Evolutionary conservation across 306 rosid species (phyloP).

Genomic region (Trichosanthes cucumerina): DNA sequence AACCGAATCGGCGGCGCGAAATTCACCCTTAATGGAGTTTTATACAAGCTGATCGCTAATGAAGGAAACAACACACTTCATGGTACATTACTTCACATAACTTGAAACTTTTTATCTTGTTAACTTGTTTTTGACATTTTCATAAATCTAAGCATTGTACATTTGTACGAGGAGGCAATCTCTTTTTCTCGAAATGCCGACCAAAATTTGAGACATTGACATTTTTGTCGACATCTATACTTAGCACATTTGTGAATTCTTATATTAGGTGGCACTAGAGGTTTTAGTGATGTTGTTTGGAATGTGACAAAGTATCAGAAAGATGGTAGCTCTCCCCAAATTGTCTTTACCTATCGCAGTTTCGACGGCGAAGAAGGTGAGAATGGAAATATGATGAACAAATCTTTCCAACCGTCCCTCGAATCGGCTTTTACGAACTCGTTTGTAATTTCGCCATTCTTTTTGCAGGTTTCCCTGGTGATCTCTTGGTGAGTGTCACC

Average conservation of each 20-base stretch:
- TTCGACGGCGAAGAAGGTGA: constrained; percentile 82
- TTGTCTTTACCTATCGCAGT: constrained; percentile 61
- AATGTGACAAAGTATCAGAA: constrained; percentile 37
- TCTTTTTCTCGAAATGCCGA: too few relatives aligned
- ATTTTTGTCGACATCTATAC: too few relatives aligned
- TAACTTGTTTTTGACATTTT: neutral
- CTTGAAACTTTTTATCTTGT: neutral
- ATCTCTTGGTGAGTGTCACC: constrained; percentile 41
- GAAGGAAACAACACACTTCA: constrained; percentile 68
- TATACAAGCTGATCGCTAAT: constrained; percentile 58
- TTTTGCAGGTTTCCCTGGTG: constrained; percentile 80
- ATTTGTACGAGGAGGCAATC: too few relatives aligned
- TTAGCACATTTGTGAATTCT: neutral
- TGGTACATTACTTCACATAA: constrained; percentile 31
- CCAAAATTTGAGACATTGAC: neutral
- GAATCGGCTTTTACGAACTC: neutral
- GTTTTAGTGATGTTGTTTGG: constrained; percentile 80
- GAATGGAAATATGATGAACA: neutral
- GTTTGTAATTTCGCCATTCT: neutral
- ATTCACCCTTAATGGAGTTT: constrained; percentile 49
- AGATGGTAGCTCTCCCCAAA: constrained; percentile 36
- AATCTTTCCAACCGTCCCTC: neutral
- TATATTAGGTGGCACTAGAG: constrained; percentile 56
- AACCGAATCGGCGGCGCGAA: constrained; percentile 80
- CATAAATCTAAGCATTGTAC: neutral